phyloP scores from a whole-genome alignment of 441 rosid genomes.

The Brassica hybrid region DNA sequence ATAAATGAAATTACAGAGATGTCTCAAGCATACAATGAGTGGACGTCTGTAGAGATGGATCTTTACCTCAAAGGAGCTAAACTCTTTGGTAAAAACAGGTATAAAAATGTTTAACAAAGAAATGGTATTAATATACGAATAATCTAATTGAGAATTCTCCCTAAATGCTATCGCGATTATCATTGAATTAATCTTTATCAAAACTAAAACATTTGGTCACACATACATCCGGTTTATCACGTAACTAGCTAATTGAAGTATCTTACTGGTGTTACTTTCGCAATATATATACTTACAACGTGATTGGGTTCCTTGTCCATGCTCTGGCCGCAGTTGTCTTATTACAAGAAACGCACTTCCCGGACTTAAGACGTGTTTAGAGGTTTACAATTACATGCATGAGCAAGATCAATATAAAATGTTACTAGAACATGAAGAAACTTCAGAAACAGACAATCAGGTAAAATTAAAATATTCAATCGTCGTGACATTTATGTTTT shows the following conservation, averaged over 20 bases:
- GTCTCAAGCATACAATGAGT: constrained; percentile 3
- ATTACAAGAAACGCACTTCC: not conserved
- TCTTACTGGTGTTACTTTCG: no score
- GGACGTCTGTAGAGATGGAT: not conserved
- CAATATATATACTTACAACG: not conserved
- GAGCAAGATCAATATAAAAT: not conserved
- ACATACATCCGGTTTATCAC: not conserved
- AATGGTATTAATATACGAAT: not conserved
- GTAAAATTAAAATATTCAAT: not conserved
- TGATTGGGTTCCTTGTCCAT: not conserved
- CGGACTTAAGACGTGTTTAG: not conserved
- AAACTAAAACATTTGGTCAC: not conserved
- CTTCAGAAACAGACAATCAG: not conserved
- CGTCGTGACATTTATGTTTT: not conserved
- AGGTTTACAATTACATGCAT: not conserved
- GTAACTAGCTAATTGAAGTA: not conserved
- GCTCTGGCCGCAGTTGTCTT: constrained; percentile 6
- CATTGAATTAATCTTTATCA: not conserved
- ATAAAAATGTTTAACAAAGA: not conserved
- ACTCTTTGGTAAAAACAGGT: not conserved
- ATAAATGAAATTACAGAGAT: not conserved
- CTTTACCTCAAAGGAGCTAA: not conserved
- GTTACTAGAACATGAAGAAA: not conserved
- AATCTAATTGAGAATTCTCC: not conserved
- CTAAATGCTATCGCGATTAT: not conserved